A percentile compares a stretch with the other conserved stretches of the same genome.
phyloP scores from a whole-genome alignment of 2,329 filamentous ascomycete species.

The Graphilbum sp. region DNA sequence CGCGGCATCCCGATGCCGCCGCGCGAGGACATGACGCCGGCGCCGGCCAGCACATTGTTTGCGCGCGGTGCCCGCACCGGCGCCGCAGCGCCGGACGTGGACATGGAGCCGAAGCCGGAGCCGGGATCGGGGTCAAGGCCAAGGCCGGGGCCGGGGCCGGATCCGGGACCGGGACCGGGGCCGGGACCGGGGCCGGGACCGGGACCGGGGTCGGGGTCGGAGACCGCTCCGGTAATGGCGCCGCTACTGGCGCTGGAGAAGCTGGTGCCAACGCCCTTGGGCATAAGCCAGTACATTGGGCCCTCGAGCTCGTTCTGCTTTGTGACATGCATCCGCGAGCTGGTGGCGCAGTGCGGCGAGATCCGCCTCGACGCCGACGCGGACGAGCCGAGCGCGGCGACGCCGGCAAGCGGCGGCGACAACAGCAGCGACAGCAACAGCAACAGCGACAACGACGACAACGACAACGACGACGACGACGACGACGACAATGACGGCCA shows the following conservation, averaged over 20 bases:
- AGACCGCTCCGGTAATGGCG: neutral
- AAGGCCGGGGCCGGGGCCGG: neutral
- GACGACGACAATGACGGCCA: no score
- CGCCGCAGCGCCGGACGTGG: no score
- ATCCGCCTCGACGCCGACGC: conserved; percentile 1
- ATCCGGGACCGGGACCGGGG: no score
- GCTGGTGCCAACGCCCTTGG: conserved; percentile 7
- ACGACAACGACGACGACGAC: no score
- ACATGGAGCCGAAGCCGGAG: no score
- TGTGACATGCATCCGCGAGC: conserved; percentile 7
- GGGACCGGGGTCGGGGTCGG: neutral
- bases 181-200: neutral
- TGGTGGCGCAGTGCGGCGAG: conserved; percentile 7
- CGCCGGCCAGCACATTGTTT: neutral
- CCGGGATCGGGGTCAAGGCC: no score
- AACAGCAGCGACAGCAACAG: no score
- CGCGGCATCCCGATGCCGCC: conserved; percentile 8
- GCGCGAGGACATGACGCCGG: conserved; percentile 8
- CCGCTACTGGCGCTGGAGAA: conserved; percentile 5
- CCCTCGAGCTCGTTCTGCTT: conserved; percentile 9
- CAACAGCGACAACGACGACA: no score
- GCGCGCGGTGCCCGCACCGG: no score
- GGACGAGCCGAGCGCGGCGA: neutral
- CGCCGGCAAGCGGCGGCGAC: no score
- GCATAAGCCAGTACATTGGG: conserved; percentile 8